Conservation (phyloP, 2,329 filamentous ascomycete genomes). For the Fusarium sp. region DNA sequence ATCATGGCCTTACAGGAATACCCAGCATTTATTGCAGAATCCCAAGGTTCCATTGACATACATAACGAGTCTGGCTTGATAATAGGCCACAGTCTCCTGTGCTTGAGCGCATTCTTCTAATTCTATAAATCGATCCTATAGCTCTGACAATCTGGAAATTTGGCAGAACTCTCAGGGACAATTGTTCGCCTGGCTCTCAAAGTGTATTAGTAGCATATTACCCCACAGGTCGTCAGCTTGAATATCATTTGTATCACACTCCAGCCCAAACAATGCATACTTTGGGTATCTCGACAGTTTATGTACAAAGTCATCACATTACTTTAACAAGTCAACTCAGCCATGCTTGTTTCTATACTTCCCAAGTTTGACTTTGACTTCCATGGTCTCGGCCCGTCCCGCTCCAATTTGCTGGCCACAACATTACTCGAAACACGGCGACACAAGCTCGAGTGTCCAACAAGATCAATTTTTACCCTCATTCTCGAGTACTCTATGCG, state of each 20-base stretch:
- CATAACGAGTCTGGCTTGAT: background rate
- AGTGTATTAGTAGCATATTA: background rate
- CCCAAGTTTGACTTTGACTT: slow-evolving; percentile 5
- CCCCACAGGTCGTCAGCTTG: background rate
- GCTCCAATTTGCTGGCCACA: background rate
- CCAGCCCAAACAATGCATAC: background rate
- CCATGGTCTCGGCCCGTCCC: slow-evolving; percentile 24
- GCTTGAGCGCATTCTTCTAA: background rate
- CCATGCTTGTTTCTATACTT: background rate
- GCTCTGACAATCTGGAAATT: background rate
- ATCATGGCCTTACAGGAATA: background rate
- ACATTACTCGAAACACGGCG: background rate
- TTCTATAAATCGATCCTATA: background rate
- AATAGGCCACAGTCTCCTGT: background rate
- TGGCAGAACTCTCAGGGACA: no score
- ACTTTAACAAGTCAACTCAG: background rate
- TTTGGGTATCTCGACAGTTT: background rate
- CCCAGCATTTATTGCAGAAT: background rate
- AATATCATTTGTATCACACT: background rate
- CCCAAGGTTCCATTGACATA: background rate
- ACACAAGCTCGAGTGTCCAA: slow-evolving; percentile 24
- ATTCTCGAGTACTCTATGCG: slow-evolving; percentile 21
- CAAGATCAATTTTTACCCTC: slow-evolving; percentile 29
- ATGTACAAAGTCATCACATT: background rate
- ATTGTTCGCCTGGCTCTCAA: background rate